Percentiles rank a stretch among this genome's conserved stretches.
Conservation (phyloP, 225 moss, liverwort and hornwort genomes). For the Lunularia cruciata region DNA sequence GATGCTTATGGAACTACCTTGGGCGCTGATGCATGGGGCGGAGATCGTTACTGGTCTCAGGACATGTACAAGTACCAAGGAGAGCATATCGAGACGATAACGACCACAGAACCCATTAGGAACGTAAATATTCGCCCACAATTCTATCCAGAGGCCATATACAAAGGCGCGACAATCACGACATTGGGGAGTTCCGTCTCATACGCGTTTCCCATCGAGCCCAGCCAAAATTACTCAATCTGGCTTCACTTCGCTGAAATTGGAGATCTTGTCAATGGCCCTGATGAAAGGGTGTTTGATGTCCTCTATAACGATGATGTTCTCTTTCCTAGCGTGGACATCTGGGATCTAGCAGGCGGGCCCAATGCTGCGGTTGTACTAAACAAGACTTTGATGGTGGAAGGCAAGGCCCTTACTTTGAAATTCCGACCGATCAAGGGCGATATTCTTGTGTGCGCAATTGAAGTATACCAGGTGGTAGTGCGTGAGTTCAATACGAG, state of each 20-base stretch:
- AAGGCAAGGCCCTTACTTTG: conserved; percentile 57
- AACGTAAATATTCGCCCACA: conserved; percentile 63
- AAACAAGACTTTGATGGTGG: conserved; percentile 59
- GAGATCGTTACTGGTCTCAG: conserved; percentile 89
- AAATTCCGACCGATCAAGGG: conserved; percentile 61
- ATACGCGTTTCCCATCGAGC: conserved; percentile 62
- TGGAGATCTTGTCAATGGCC: conserved; percentile 25
- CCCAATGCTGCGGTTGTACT: conserved; percentile 54
- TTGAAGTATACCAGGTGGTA: conserved; percentile 82
- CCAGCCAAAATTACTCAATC: conserved; percentile 74
- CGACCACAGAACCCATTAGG: conserved; percentile 40
- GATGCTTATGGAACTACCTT: conserved; percentile 67
- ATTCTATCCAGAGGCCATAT: conserved; percentile 82
- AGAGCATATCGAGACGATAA: conserved; percentile 35
- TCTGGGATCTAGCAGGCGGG: conserved; percentile 57
- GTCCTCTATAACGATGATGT: conserved; percentile 50
- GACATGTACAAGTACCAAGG: conserved; percentile 56
- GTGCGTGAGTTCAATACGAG: conserved; percentile 59
- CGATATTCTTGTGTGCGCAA: conserved; percentile 67
- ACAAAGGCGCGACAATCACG: conserved; percentile 78
- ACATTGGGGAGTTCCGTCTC: conserved; percentile 48
- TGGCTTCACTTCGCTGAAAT: conserved; percentile 97
- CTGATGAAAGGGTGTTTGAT: conserved; percentile 63
- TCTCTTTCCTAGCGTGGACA: conserved; percentile 58
- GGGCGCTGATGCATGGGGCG: conserved; percentile 84